A percentile compares a stretch with the other conserved stretches of the same genome.
phyloP scores from a whole-genome alignment of 2,329 filamentous ascomycete species.

The Beauveria pseudobassiana region DNA sequence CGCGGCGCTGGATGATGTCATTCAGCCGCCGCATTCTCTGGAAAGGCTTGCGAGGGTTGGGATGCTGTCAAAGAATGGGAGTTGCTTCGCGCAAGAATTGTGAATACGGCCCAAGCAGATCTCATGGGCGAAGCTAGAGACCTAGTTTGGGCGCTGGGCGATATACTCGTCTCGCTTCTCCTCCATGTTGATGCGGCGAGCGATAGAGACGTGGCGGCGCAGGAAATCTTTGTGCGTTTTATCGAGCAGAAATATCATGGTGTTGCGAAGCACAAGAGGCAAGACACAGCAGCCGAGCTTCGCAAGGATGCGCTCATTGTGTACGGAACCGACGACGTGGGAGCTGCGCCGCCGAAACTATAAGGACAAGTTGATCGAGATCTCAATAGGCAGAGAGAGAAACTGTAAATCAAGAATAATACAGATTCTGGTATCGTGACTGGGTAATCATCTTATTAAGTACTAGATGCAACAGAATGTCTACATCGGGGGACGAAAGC shows the following conservation, averaged over 20 bases:
- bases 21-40: constrained; percentile 22
- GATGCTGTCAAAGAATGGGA: constrained; percentile 31
- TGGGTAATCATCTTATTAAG: neutral
- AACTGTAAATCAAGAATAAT: neutral
- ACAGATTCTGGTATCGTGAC: neutral
- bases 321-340: constrained; percentile 22
- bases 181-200: constrained; percentile 32
- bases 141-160: constrained; percentile 35
- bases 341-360: constrained; percentile 15
- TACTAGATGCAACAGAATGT: no score
- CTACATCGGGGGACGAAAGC: no score
- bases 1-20: constrained; percentile 35
- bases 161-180: constrained; percentile 36
- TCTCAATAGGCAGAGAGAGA: neutral
- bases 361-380: neutral
- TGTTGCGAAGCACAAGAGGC: constrained; percentile 14
- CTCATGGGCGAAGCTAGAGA: constrained; percentile 40
- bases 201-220: constrained; percentile 28
- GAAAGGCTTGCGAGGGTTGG: constrained; percentile 21
- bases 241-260: constrained; percentile 21
- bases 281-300: constrained; percentile 21
- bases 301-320: constrained; percentile 27
- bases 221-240: constrained; percentile 34
- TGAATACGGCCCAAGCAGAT: constrained; percentile 25
- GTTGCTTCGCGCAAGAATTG: constrained; percentile 29